phyloP scores from a whole-genome alignment of 163 green algal species.

The Chloromonas sp. region DNA sequence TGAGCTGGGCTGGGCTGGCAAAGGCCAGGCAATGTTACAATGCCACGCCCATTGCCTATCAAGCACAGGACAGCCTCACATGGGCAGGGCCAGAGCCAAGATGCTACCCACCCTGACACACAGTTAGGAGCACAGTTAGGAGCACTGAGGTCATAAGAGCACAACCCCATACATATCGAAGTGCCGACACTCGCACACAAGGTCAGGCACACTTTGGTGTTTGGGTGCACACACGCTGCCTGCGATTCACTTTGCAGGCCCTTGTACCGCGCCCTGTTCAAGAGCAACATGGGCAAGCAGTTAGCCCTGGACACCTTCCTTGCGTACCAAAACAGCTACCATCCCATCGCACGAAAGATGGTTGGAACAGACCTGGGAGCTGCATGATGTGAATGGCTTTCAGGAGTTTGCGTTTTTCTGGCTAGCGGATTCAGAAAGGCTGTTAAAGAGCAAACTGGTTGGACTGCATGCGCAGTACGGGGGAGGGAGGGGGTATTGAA shows the following conservation, averaged over 20 bases:
- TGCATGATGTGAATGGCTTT: too few relatives aligned
- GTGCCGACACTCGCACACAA: background rate
- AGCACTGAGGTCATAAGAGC: background rate
- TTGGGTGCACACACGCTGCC: background rate
- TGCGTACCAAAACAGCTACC: slow-evolving; percentile 40
- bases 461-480: too few relatives aligned
- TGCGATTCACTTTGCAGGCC: slow-evolving; percentile 24
- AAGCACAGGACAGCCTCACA: too few relatives aligned
- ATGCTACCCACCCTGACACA: too few relatives aligned
- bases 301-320: slow-evolving; percentile 60
- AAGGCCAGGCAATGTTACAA: too few relatives aligned
- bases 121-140: background rate
- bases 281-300: slow-evolving; percentile 39
- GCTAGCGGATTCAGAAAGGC: too few relatives aligned
- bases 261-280: slow-evolving; percentile 66
- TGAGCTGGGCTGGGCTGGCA: too few relatives aligned
- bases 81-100: background rate
- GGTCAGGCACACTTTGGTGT: background rate
- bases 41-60: too few relatives aligned
- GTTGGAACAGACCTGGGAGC: slow-evolving; percentile 56
- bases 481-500: too few relatives aligned
- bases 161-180: too few relatives aligned
- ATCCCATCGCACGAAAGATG: slow-evolving; percentile 86
- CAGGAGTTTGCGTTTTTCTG: too few relatives aligned
- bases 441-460: too few relatives aligned